Evolutionary conservation across 208 protist genomes (phyloP).

Genomic region (Trypanosoma platydactyli): DNA sequence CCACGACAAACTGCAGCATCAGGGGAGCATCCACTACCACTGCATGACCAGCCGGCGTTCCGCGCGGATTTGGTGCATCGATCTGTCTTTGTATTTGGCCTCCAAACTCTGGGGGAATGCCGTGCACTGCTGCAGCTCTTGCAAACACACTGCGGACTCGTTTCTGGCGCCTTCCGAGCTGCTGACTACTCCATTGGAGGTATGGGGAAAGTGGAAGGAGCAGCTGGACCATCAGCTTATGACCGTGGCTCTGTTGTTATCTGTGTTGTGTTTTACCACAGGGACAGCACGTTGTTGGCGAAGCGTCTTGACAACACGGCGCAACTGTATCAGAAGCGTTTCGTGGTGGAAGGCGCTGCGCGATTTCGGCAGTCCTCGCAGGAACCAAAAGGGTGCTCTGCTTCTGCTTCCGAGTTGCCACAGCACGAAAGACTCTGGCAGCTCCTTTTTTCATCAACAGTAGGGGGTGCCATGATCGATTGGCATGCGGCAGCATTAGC

Average conservation of each 20-base stretch:
- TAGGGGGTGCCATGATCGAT: slow-evolving; percentile 2
- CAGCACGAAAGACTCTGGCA: slow-evolving; percentile 23
- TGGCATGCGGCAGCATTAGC: slow-evolving; percentile 15
- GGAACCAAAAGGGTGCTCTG: not conserved
- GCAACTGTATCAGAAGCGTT: slow-evolving; percentile 18
- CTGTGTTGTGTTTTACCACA: slow-evolving; percentile 11
- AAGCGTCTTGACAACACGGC: slow-evolving; percentile 14
- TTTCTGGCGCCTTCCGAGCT: slow-evolving; percentile 21
- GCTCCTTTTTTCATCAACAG: slow-evolving; percentile 12
- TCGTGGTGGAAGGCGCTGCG: slow-evolving; percentile 13
- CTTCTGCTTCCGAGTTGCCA: not conserved
- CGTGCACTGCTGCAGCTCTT: slow-evolving; percentile 13
- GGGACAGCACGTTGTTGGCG: not conserved
- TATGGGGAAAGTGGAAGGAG: not conserved
- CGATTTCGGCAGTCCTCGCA: slow-evolving; percentile 5
- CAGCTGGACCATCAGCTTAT: not conserved
- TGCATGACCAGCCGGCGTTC: slow-evolving; percentile 20
- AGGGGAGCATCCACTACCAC: slow-evolving; percentile 2
- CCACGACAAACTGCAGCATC: not conserved
- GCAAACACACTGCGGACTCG: not conserved
- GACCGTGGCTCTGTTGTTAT: slow-evolving; percentile 9
- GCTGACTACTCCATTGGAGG: not conserved
- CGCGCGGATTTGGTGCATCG: slow-evolving; percentile 15
- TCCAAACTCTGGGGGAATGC: slow-evolving; percentile 14
- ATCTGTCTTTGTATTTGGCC: slow-evolving; percentile 26